These are phyloP conservation scores for Cokeromyces recurvatus DNA, from an alignment of 371 early-diverging fungal species.

Conservation along the genomic window DNA sequence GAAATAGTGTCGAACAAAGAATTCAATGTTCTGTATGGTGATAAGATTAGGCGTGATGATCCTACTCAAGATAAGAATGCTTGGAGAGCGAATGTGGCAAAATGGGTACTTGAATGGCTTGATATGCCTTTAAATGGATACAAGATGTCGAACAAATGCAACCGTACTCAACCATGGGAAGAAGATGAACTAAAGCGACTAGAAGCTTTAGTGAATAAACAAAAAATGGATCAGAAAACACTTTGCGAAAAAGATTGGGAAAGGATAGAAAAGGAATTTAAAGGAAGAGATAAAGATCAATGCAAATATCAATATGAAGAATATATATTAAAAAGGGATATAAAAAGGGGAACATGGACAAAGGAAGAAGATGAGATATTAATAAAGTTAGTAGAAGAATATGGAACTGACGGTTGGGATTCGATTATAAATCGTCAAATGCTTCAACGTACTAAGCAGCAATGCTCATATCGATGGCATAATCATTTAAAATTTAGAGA, in stretches of 20 bases:
- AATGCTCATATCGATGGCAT: slow-evolving; percentile 28
- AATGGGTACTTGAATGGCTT: slow-evolving; percentile 13
- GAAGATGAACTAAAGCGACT: slow-evolving; percentile 9
- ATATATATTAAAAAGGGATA: background rate
- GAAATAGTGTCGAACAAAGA: slow-evolving; percentile 4
- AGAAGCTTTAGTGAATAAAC: background rate
- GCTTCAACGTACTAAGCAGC: slow-evolving; percentile 5
- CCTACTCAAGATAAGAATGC: slow-evolving; percentile 13
- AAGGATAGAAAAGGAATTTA: slow-evolving; percentile 4
- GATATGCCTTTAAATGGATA: background rate
- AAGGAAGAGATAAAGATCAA: slow-evolving; percentile 8
- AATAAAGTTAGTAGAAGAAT: background rate
- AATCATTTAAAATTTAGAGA: background rate
- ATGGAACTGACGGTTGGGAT: slow-evolving; percentile 14
- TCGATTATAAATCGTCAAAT: slow-evolving; percentile 2
- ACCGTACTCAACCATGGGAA: slow-evolving; percentile 13
- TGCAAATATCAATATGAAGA: slow-evolving; percentile 16
- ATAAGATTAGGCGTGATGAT: slow-evolving; percentile 4
- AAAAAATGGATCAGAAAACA: background rate
- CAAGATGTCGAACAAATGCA: background rate
- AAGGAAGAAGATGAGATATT: slow-evolving; percentile 20
- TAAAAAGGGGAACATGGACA: slow-evolving; percentile 10
- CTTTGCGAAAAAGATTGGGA: slow-evolving; percentile 12
- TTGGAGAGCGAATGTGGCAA: slow-evolving; percentile 23
- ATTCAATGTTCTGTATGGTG: slow-evolving; percentile 9